Base-by-base conservation (phyloP, 805 yeast genomes). In the Jamesozyma gamospora region DNA sequence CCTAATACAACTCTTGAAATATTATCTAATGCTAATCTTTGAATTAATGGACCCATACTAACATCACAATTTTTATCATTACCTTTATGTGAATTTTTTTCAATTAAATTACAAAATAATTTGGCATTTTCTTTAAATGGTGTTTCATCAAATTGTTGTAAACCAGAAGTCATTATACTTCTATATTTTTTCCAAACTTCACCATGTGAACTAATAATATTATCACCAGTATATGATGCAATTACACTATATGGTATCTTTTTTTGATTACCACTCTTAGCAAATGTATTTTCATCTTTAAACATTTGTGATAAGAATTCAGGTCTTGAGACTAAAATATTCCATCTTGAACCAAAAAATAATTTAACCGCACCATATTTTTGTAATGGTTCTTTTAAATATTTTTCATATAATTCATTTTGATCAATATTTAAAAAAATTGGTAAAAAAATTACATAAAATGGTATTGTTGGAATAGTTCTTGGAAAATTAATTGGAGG, bases 311-410 rank as follows among this genome's bases (percentile, higher is more conserved):
- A 52, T 43, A 76, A 54, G 38, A 55, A 64, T 26, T 67, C 66
- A 2, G 80, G 80, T 36, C 53, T 64, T 2, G 72, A 63, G 1
- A 75, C 73, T 25, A 76, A 52, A 16, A 75, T 67, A 46, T 75
- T 76, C 82, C 82, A 76, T 41, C 77, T 64, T 1, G 77, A 72
- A 5, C 75, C 82, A 60, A 75, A 76, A 50, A 67, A 76, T 4
- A 75, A 62, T 51, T 75, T 75, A 0, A 70, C 81, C 0, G 79
- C 79, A 0, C 82, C 82, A 50, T 67, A 58, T 36, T 62, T 65
- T 43, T 73, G 75, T 36, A 74, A 49, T 30, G 70, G 66, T 5
- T 63, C 63, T 32, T 66, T 59, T 29, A 74, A 53, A 47, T 67
- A 75, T 10, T 31, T 36, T 9, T 68, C 53, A 52, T 62, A 75